Evolutionary conservation across 176 grass and related monocot species (phyloP).

Genomic region (Dactylis glomerata): DNA sequence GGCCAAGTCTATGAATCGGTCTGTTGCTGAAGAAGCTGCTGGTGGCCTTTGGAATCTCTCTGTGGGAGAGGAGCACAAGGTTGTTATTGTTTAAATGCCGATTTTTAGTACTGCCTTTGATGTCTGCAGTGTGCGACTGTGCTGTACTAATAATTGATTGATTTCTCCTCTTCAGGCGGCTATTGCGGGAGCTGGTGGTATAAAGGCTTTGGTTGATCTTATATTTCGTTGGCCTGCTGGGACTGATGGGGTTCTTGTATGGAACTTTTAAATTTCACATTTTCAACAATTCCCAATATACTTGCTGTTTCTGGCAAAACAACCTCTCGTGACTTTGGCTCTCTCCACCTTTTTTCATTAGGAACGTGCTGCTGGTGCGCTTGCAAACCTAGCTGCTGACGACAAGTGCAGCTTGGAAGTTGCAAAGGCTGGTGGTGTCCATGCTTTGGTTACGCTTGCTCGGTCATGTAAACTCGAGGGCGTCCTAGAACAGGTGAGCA

Average conservation of each 20-base stretch:
- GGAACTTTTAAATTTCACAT: slow-evolving; percentile 20
- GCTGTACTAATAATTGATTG: slow-evolving; percentile 30
- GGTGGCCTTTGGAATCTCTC: slow-evolving; percentile 99
- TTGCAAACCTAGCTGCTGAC: slow-evolving; percentile 98
- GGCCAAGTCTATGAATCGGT: slow-evolving; percentile 79
- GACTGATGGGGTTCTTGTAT: slow-evolving; percentile 95
- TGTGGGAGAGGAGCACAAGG: slow-evolving; percentile 97
- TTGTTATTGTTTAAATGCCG: slow-evolving; percentile 41
- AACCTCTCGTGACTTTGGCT: slow-evolving; percentile 17
- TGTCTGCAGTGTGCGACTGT: not conserved
- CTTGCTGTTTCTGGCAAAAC: not conserved
- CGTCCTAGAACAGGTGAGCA: slow-evolving; percentile 83
- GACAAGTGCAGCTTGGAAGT: slow-evolving; percentile 99
- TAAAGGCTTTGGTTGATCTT: slow-evolving; percentile 92
- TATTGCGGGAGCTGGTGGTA: slow-evolving; percentile 82
- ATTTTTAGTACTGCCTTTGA: slow-evolving; percentile 6
- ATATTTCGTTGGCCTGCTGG: slow-evolving; percentile 90
- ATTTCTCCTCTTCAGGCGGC: slow-evolving; percentile 51
- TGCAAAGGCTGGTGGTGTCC: slow-evolving; percentile 88
- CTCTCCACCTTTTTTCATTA: slow-evolving; percentile 39
- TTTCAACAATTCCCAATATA: slow-evolving; percentile 7
- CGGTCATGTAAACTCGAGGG: slow-evolving; percentile 91
- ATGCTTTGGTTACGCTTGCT: slow-evolving; percentile 95
- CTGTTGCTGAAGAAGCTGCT: slow-evolving; percentile 98
- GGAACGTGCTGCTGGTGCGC: slow-evolving; percentile 96